These are phyloP conservation scores for Dryas integrifolia DNA, from an alignment of 331 rosid species.

Conservation along the genomic window DNA sequence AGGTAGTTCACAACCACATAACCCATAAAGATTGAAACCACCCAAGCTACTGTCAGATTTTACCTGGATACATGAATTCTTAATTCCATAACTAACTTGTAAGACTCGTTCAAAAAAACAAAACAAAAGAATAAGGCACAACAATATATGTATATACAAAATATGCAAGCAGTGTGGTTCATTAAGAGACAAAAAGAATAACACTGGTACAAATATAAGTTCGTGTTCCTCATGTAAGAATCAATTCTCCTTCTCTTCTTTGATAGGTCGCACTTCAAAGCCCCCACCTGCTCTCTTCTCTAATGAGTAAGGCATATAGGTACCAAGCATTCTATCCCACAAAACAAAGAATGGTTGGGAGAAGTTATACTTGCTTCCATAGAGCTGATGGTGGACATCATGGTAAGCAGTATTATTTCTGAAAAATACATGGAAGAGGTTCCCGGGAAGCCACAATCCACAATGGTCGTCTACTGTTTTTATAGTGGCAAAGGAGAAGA, in stretches of 20 bases:
- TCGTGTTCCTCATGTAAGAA: conserved; percentile 33
- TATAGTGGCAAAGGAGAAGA: conserved; percentile 95
- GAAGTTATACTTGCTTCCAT: conserved; percentile 88
- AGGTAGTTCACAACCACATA: not conserved
- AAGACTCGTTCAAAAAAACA: conserved; percentile 23
- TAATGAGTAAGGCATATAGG: conserved; percentile 86
- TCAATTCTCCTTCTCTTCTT: conserved; percentile 62
- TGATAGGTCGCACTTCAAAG: conserved; percentile 62
- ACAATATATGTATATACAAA: conserved; percentile 54
- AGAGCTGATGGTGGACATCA: conserved; percentile 92
- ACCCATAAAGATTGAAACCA: not conserved
- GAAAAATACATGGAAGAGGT: conserved; percentile 78
- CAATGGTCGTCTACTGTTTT: conserved; percentile 98
- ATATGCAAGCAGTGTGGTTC: conserved; percentile 41
- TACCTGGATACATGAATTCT: conserved; percentile 12
- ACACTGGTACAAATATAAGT: conserved; percentile 49
- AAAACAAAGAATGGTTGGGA: conserved; percentile 88
- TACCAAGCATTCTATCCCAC: conserved; percentile 89
- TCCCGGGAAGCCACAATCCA: conserved; percentile 90
- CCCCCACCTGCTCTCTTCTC: conserved; percentile 82
- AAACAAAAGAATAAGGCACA: conserved; percentile 36
- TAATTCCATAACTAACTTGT: conserved; percentile 11
- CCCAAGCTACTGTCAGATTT: not conserved
- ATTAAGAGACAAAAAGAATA: conserved; percentile 27
- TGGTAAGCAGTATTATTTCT: conserved; percentile 87